Base-by-base conservation (phyloP, 1,284 basidiomycete species). In the Sporisorium graminicola region DNA sequence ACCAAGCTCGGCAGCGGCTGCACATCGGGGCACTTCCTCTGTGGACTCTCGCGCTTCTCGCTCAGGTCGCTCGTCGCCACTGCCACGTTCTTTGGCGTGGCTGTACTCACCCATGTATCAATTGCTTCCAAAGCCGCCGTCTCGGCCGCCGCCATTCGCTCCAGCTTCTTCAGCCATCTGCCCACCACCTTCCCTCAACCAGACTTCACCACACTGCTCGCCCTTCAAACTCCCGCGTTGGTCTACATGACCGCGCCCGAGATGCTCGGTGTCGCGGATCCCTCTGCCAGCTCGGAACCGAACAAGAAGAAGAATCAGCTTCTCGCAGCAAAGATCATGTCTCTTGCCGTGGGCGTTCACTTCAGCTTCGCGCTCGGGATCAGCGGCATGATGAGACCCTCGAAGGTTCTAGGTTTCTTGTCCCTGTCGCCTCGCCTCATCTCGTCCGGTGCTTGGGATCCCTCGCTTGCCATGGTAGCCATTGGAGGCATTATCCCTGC, bases 401-500 rank as follows among this genome's bases (percentile, higher is more conserved):
- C 57, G 14, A 68, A 65, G n/a, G 58, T 60, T 18, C 65, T 73
- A 27, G 58, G 51, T 20, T 73, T 67, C 51, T 65, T 63, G 31
- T 58, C 61, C 12, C 35, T 66, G 37, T 59, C 67, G 16, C 65
- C 64, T 18, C 16, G 13, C 2, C 60, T 66, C 31, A 42, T 73
- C 47, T 57, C 47, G 3, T 54, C 56, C 13, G 77, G 78, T 20
- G 53, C 58, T 0, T 88, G 86, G 81, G 88, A 89, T 67, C 88
- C 88, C 6, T 87, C 86, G 0, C 85, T 89, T 7, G 84, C 83
- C 6, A 82, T 88, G 78, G 86, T 89, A 53, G 84, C 88, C 6
- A 58, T 88, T 16, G 86, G 85, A 16, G 88, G 87, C 5, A 86
- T 89, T 18, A 18, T 88, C 1, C 87, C 87, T 6, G 88, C 87